Evolutionary conservation across 371 early-diverging fungal species (phyloP).

Genomic region (Amoeboaphelidium occidentale): DNA sequence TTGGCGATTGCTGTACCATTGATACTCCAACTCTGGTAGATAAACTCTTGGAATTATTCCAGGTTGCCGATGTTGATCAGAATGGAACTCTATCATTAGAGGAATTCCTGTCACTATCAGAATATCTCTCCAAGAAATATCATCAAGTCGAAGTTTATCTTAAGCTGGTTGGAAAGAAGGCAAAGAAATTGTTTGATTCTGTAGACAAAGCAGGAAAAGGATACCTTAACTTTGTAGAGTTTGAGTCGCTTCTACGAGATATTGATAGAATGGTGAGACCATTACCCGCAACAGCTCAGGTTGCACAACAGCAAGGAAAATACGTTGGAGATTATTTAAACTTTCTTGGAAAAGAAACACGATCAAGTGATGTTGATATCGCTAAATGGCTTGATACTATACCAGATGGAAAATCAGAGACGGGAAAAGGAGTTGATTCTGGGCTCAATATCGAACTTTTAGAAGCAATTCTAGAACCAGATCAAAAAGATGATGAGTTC

Average conservation of each 20-base stretch:
- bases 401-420: not conserved
- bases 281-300: conserved; percentile 4
- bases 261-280: not conserved
- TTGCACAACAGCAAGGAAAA: conserved; percentile 3
- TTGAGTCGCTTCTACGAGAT: not conserved
- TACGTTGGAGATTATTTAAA: conserved; percentile 3
- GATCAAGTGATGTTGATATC: not conserved
- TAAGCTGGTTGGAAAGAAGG: not conserved
- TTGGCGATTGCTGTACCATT: not conserved
- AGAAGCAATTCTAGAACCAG: not conserved
- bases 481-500: not conserved
- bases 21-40: not conserved
- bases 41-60: not conserved
- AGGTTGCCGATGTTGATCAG: not conserved
- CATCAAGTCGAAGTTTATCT: not conserved
- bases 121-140: not conserved
- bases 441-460: not conserved
- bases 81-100: not conserved
- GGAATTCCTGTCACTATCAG: not conserved
- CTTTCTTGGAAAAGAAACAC: not conserved
- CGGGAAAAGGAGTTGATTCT: too few relatives aligned
- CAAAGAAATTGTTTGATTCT: not conserved
- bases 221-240: not conserved
- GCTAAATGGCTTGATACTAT: not conserved
- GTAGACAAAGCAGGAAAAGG: not conserved